Base-by-base conservation (phyloP, 2,329 filamentous ascomycete species). In the Alternaria rosae region DNA sequence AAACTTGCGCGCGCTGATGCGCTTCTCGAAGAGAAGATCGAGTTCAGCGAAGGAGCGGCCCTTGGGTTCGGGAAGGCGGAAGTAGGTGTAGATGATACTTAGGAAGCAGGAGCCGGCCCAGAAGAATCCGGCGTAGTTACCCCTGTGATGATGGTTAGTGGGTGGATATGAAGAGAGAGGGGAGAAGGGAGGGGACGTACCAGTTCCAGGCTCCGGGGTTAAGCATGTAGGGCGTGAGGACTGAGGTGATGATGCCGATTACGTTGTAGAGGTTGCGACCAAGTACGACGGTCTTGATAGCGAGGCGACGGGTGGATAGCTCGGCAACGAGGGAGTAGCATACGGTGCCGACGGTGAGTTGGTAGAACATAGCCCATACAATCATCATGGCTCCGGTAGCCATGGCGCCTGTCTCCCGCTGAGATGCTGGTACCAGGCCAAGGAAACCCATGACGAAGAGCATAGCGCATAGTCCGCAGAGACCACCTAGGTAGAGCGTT, bases 251-350 rank as follows among this genome's bases (percentile, higher is more conserved):
- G 68, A 97, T 97, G 66, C 87, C 90, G 44, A 94, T 91, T 53
- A 97, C 82, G 73, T 95, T 94, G 84, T 83, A 85, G 12, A 93
- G 82, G 70, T 92, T 92, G 57, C 93, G 90, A 2, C 91, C 93
- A 3, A 97, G 86, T 1, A 95, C 93, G 21, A 97, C 91, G 0
- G 94, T 97, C 83, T 97, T 97, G 82, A 96, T 94, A 75, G 94
- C 91, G 32, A 97, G 85, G 2, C 93, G 87, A 13, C 92, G 88
- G 0, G 92, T 93, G 0, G 92, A 93, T 21, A 97, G 81, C 78
- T 97, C 93, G 1, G 91, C 88, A 5, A 97, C 93, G 11, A 97
- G 86, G 0, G 92, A 95, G 81, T 96, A 97, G 79, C 91, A 93
- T 8, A 97, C 92, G 0, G 93, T 95, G 41, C 93, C 93, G 51